A percentile compares a stretch with the other conserved stretches of the same genome.
phyloP scores from a whole-genome alignment of 208 protist species.

The Entamoeba dispar region DNA sequence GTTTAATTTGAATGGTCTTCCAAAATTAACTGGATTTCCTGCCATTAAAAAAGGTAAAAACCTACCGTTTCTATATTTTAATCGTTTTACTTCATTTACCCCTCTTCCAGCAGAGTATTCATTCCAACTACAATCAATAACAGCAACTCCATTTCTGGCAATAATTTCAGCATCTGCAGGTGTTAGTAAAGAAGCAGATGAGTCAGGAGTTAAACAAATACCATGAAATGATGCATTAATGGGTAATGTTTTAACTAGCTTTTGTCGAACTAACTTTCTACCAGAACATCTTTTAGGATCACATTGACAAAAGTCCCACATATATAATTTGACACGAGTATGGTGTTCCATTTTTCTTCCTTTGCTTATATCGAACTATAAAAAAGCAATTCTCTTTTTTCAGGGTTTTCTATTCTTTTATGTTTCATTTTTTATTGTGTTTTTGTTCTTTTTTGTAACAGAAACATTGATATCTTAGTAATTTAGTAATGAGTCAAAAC shows the following conservation, averaged over 20 bases:
- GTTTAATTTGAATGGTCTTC: conserved; percentile 76
- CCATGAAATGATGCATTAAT: conserved; percentile 62
- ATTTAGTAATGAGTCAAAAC: too few species aligned
- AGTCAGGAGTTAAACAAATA: conserved; percentile 61
- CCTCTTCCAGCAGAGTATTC: conserved; percentile 69
- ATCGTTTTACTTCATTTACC: conserved; percentile 65
- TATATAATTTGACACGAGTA: not conserved
- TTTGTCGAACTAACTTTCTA: conserved; percentile 61
- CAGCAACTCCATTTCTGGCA: conserved; percentile 56
- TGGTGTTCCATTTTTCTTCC: not conserved
- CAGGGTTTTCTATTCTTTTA: too few species aligned
- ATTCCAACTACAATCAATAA: conserved; percentile 96
- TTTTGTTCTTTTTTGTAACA: too few species aligned
- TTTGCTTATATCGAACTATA: too few species aligned
- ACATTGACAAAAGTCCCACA: conserved; percentile 95
- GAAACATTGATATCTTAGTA: too few species aligned
- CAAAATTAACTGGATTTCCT: conserved; percentile 95
- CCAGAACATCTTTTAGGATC: conserved; percentile 87
- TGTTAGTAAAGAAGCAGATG: conserved; percentile 63
- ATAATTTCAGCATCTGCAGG: conserved; percentile 64
- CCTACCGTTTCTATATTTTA: conserved; percentile 57
- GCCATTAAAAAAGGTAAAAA: conserved; percentile 84
- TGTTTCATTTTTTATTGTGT: too few species aligned
- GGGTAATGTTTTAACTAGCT: conserved; percentile 56
- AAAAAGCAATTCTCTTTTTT: too few species aligned